Percentiles rank a stretch among this genome's conserved stretches.
These are phyloP conservation scores for Globisporangium nagaii DNA, from an alignment of 352 stramenopile species.

Conservation along the genomic window DNA sequence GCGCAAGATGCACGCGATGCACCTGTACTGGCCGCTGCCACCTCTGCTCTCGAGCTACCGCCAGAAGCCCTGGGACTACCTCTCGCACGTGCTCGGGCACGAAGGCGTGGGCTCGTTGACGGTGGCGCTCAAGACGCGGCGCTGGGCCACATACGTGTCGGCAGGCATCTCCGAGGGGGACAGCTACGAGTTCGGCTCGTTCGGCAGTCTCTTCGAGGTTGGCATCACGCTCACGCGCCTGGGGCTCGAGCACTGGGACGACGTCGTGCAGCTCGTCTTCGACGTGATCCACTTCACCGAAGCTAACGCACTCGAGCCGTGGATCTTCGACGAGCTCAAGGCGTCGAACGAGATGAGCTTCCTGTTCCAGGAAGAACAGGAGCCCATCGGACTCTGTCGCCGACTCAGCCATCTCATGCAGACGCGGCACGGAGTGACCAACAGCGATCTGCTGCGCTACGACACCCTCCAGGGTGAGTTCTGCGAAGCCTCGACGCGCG, in stretches of 20 bases:
- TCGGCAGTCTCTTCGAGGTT: conserved; percentile 52
- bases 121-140: conserved; percentile 25
- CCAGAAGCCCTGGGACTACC: conserved; percentile 51
- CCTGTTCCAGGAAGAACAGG: conserved; percentile 57
- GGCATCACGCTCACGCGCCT: conserved; percentile 37
- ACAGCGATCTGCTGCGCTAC: conserved; percentile 50
- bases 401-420: conserved; percentile 60
- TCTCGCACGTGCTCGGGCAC: conserved; percentile 46
- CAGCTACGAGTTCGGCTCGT: conserved; percentile 58
- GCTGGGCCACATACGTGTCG: conserved; percentile 41
- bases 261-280: conserved; percentile 46
- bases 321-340: conserved; percentile 57
- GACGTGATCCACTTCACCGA: conserved; percentile 26
- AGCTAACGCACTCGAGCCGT: conserved; percentile 18
- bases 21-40: conserved; percentile 48
- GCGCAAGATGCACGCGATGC: conserved; percentile 34
- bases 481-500: conserved; percentile 14
- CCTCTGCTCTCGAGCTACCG: conserved; percentile 30
- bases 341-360: conserved; percentile 43
- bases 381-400: conserved; percentile 30
- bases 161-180: conserved; percentile 45
- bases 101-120: conserved; percentile 42
- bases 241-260: conserved; percentile 34
- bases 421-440: conserved; percentile 25
- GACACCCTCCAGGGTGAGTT: conserved; percentile 50